These are phyloP conservation scores for Nannochloropsis granulata DNA, from an alignment of 108 stramenopile genomes.

Conservation along the genomic window DNA sequence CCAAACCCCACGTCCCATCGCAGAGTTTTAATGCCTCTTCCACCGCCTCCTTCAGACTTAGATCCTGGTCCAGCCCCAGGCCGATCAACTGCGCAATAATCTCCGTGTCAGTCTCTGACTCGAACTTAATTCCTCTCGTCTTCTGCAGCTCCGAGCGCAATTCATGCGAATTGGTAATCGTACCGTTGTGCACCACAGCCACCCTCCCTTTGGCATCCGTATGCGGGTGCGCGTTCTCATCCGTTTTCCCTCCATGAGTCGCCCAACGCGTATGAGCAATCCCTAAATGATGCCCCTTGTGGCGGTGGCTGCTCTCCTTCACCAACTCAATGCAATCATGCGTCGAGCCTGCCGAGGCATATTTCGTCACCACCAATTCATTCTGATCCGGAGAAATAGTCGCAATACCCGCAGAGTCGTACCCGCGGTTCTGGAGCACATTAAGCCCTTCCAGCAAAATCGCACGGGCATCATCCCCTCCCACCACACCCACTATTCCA, in stretches of 20 bases:
- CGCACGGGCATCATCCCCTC: conserved; percentile 3
- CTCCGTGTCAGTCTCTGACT: conserved; percentile 93
- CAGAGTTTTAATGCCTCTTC: conserved; percentile 62
- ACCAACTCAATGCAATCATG: conserved; percentile 81
- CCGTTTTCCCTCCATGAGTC: conserved; percentile 95
- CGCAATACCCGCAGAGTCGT: conserved; percentile 93
- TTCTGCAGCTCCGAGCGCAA: conserved; percentile 62
- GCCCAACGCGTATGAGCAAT: conserved; percentile 99
- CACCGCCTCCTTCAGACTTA: conserved; percentile 51
- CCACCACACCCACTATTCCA: conserved; percentile 27
- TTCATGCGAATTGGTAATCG: conserved; percentile 84
- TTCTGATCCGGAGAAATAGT: conserved; percentile 44
- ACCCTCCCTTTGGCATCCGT: conserved; percentile 76
- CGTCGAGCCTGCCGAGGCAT: conserved; percentile 70
- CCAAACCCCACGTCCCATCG: conserved; percentile 87
- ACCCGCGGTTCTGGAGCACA: conserved; percentile 92
- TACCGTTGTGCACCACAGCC: conserved; percentile 97
- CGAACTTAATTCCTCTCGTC: conserved; percentile 60
- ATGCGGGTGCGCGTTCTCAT: conserved; percentile 96
- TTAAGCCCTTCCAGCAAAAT: conserved; percentile 78
- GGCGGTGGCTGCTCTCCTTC: conserved; percentile 40
- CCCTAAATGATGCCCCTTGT: conserved; percentile 59
- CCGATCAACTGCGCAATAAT: conserved; percentile 93
- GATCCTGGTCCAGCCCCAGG: conserved; percentile 41
- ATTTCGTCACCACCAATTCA: conserved; percentile 69